Conservation (phyloP, 169 alveolate genomes). For the Eimeria praecox region DNA sequence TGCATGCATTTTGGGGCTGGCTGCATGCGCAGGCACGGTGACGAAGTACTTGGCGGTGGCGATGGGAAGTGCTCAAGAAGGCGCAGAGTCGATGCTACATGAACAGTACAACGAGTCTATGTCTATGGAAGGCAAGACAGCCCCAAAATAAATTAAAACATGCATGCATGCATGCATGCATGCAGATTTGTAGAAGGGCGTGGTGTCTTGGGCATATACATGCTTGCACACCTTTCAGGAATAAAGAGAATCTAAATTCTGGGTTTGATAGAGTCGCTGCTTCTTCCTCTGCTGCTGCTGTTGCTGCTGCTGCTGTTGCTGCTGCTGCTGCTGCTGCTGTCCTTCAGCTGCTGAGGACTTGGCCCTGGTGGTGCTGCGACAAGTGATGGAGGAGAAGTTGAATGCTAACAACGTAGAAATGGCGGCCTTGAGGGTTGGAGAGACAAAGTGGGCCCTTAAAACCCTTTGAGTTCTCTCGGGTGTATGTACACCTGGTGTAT, state of each 20-base stretch:
- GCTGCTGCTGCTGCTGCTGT: background rate
- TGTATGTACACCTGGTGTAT: background rate
- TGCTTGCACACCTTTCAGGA: no score
- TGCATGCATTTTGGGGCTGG: background rate
- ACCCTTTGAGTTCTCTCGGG: no score
- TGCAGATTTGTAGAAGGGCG: background rate
- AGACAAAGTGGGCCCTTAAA: slow-evolving; percentile 70
- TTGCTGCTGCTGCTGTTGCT: background rate
- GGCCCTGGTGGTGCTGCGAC: slow-evolving; percentile 96
- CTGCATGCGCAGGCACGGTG: slow-evolving; percentile 85
- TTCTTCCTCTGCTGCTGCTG: no score
- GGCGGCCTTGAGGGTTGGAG: slow-evolving; percentile 53
- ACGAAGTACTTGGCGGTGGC: slow-evolving; percentile 98
- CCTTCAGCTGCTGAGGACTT: slow-evolving; percentile 96
- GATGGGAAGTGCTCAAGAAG: slow-evolving; percentile 97
- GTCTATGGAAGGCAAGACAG: slow-evolving; percentile 93
- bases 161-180: slow-evolving; percentile 3
- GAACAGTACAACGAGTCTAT: slow-evolving; percentile 96
- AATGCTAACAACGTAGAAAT: slow-evolving; percentile 97
- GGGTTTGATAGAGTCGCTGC: no score
- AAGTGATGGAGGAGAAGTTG: slow-evolving; percentile 99
- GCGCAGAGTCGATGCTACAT: slow-evolving; percentile 97
- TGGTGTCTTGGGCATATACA: no score
- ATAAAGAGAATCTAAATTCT: no score
- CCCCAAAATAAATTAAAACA: no score